These are phyloP conservation scores for Malus orientalis DNA, from an alignment of 306 rosid genomes.

Conservation along the genomic window DNA sequence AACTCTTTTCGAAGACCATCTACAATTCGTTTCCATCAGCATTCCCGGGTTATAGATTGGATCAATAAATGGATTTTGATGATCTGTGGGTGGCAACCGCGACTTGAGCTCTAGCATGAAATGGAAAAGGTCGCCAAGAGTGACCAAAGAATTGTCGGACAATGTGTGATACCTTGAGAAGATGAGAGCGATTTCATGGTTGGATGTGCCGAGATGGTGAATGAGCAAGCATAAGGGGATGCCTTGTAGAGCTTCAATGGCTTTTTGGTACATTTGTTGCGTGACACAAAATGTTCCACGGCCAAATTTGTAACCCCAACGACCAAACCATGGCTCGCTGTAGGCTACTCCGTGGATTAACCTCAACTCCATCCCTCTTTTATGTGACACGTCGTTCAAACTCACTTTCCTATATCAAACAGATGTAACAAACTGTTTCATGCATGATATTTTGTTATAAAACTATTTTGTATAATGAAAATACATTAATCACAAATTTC, in stretches of 20 bases:
- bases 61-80: conserved; percentile 18
- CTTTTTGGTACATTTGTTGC: conserved; percentile 54
- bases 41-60: conserved; percentile 22
- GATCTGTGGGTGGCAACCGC: conserved; percentile 44
- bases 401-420: conserved; percentile 60
- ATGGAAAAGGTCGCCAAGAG: conserved; percentile 55
- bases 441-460: not conserved
- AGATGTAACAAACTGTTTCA: not conserved
- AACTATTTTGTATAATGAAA: not conserved
- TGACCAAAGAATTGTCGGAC: conserved; percentile 59
- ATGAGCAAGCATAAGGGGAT: conserved; percentile 47
- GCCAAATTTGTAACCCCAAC: conserved; percentile 77
- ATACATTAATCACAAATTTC: too few species aligned
- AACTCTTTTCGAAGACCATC: conserved; percentile 79
- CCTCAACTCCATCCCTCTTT: conserved; percentile 69
- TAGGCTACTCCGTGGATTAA: conserved; percentile 64
- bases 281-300: conserved; percentile 62
- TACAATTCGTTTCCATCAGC: conserved; percentile 41
- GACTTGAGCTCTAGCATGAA: conserved; percentile 76
- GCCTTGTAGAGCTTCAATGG: conserved; percentile 62
- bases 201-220: conserved; percentile 34
- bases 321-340: conserved; percentile 66
- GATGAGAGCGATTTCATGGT: conserved; percentile 44
- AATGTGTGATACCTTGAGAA: conserved; percentile 64
- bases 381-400: conserved; percentile 55